Base-by-base conservation (phyloP, 2,329 filamentous ascomycete species). In the Epichloe coenophiala region DNA sequence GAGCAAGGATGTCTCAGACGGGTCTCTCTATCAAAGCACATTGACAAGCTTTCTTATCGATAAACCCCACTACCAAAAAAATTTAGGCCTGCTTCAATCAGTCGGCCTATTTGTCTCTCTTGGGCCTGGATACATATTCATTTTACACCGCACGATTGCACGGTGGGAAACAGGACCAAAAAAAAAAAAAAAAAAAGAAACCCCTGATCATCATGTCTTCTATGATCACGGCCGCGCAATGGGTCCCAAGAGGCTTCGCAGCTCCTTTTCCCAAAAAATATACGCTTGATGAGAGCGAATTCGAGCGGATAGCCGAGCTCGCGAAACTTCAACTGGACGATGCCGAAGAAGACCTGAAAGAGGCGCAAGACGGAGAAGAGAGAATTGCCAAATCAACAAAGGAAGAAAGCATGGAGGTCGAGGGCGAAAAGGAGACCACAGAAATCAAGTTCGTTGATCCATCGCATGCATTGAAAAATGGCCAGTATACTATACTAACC, bases 261-360 rank as follows among this genome's bases (percentile, higher is more conserved):
- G 84, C 85, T 45, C 82, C 83, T 46, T 88, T 88, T 59, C 85
- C 85, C 15, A 75, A 77, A 40, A 86, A 86, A 65, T 87, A 87
- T 64, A 78, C 83, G 52, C 80, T 89, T 51, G 80, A 88, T 66
- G 85, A 89, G 64, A 75, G 77, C 55, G 85, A 89, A 65, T 86
- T 86, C 60, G 77, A 81, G 61, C 79, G 86, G 60, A 89, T 89
- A 70, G 83, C 84, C 13, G 76, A 78, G 62, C 73, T 89, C 56
- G 85, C 85, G 33, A 82, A 84, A 66, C 72, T 88, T 54, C 85
- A 95, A 69, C 78, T 96, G 35, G 88, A 96, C 62, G 93, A 97
- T 68, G 93, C 93, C 27, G 84, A 91, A 62, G 86, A 90, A 31
- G 90, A 93, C 62, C 70, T 95, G 54, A 80, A 84, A 57, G 82